phyloP scores from a whole-genome alignment of 257 asterid species.

The Nicotiana noctiflora region DNA sequence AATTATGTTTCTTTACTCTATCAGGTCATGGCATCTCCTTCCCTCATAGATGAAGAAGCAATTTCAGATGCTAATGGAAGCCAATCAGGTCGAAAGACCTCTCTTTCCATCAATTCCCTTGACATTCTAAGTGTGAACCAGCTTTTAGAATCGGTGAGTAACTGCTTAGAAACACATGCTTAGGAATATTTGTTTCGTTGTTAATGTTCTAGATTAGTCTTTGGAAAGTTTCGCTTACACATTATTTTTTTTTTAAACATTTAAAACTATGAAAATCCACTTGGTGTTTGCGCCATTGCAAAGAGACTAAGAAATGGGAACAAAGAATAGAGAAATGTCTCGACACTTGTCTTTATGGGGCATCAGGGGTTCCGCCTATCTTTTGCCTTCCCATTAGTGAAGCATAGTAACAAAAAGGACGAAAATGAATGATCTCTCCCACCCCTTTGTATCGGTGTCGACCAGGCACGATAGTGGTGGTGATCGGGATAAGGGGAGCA shows the following conservation, averaged over 20 bases:
- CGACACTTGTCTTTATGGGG: not conserved
- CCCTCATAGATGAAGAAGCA: conserved; percentile 32
- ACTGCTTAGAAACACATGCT: not conserved
- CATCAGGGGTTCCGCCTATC: not conserved
- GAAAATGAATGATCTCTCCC: not conserved
- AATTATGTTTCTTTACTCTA: conserved; percentile 4
- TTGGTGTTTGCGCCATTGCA: not conserved
- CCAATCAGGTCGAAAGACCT: conserved; percentile 42
- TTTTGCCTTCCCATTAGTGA: not conserved
- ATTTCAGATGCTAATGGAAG: conserved; percentile 33
- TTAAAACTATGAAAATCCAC: not conserved
- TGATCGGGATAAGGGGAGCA: not conserved
- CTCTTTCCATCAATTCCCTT: conserved; percentile 34
- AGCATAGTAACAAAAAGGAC: not conserved
- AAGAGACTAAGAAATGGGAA: not conserved
- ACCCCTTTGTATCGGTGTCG: not conserved
- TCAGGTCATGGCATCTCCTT: conserved; percentile 31
- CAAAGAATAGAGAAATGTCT: not conserved
- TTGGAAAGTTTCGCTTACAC: not conserved
- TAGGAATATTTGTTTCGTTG: not conserved
- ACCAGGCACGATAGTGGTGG: not conserved
- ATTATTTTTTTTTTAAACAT: not conserved
- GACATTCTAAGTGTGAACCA: conserved; percentile 42
- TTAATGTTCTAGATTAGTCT: not conserved
- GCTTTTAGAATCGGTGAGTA: conserved; percentile 45